phyloP scores from a whole-genome alignment of 345 rosid species.

The Xanthoceras sorbifolium region DNA sequence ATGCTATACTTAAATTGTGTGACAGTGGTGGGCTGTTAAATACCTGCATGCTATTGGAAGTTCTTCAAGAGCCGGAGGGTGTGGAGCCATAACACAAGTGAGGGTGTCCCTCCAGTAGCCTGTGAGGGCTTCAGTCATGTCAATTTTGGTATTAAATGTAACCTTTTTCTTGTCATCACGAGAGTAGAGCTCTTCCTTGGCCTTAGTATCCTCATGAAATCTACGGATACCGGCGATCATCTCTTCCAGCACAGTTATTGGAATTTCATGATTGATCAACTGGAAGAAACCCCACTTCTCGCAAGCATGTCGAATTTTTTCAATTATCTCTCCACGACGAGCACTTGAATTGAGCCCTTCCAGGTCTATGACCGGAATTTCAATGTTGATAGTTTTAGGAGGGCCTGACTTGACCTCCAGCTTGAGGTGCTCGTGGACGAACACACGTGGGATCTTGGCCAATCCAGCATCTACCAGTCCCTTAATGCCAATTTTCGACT shows the following conservation, averaged over 20 bases:
- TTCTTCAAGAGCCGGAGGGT: constrained; percentile 41
- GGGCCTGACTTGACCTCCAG: not conserved
- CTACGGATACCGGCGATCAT: constrained; percentile 32
- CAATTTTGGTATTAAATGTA: constrained; percentile 41
- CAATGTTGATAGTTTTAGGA: not conserved
- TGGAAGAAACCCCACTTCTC: constrained; percentile 57
- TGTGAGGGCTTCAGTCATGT: constrained; percentile 28
- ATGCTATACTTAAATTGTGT: too few species aligned
- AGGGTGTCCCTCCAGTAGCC: constrained; percentile 55
- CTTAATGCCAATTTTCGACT: constrained; percentile 21
- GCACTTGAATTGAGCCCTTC: constrained; percentile 9
- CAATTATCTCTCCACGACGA: constrained; percentile 21
- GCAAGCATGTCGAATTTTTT: constrained; percentile 33
- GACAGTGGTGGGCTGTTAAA: not conserved
- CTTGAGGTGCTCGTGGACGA: not conserved
- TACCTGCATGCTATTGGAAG: constrained; percentile 56
- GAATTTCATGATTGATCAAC: constrained; percentile 50
- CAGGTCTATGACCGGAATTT: constrained; percentile 48
- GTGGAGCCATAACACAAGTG: constrained; percentile 39
- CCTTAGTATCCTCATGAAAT: constrained; percentile 36
- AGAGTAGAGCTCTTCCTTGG: constrained; percentile 40
- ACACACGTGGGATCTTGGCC: constrained; percentile 17
- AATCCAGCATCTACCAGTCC: constrained; percentile 23
- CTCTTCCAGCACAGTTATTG: constrained; percentile 33
- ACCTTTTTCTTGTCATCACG: constrained; percentile 32